Base-by-base conservation (phyloP, 148 eudicot genomes). In the Nepenthes gracilis region DNA sequence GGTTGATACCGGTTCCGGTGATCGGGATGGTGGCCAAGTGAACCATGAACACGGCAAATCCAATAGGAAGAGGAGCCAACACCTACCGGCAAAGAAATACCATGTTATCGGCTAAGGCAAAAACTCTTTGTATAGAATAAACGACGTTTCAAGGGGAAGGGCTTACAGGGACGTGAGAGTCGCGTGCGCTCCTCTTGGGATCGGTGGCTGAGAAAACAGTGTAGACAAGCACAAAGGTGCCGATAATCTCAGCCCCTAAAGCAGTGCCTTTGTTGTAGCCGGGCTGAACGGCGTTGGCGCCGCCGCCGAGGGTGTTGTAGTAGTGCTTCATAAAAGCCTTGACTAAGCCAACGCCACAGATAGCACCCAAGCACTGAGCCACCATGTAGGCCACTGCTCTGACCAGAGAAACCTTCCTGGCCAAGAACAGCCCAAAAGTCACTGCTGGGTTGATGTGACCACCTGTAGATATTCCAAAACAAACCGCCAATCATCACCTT, bases 191-290 rank as follows among this genome's bases (percentile, higher is more conserved):
- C 52, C 74, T 60, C 78, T 74, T 74, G 48, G 78, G 73, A 14
- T 74, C 77, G n/a, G 77, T 68, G 51, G 73, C 77, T 1, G 73
- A 72, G 76, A 72, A 72, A 8, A 72, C 75, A 35, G 75, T 72
- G 70, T 72, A 72, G 23, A 72, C 75, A 35, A 72, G 75, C 2
- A 72, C 75, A 12, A 72, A 72, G 9, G 75, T 72, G 9, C 75
- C 75, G 13, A 72, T 66, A 35, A 72, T 72, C 67, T 72, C 75
- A 33, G 75, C 75, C 14, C 75, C 75, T 10, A 67, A 61, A 7
- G 77, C 77, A 58, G 70, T 64, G 58, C 70, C 78, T 35, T 56
- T 69, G 63, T 36, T 61, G 59, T 74, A 74, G 4, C 78, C 78
- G 11, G n/a, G 59, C 34, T 68, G 54, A 38, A 74, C 60, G 2